A percentile compares a stretch with the other conserved stretches of the same genome.
phyloP scores from a whole-genome alignment of 768 basidiomycete genomes.

The Calocybe gangraenosa region DNA sequence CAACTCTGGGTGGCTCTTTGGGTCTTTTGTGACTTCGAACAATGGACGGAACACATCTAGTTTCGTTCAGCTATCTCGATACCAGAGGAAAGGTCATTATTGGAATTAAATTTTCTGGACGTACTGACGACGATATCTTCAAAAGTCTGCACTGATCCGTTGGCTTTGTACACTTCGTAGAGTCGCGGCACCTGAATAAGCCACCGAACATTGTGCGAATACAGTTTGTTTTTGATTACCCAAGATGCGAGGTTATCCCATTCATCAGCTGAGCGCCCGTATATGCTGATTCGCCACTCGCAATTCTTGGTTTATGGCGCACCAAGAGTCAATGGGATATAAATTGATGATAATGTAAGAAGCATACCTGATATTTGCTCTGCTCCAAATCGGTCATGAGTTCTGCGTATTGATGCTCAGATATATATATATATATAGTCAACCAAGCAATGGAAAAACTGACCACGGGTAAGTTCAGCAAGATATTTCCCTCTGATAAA shows the following conservation, averaged over 20 bases:
- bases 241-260: slow-evolving; percentile 99
- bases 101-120: slow-evolving; percentile 23
- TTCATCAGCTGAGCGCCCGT: slow-evolving; percentile 76
- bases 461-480: slow-evolving; percentile 91
- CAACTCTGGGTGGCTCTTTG: slow-evolving; percentile 84
- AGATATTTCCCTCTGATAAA: slow-evolving; percentile 88
- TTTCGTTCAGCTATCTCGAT: background rate
- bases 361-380: slow-evolving; percentile 89
- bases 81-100: background rate
- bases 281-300: slow-evolving; percentile 97
- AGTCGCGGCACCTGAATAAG: slow-evolving; percentile 92
- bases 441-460: slow-evolving; percentile 5
- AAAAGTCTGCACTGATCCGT: slow-evolving; percentile 78
- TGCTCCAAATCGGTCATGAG: slow-evolving; percentile 97
- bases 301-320: slow-evolving; percentile 57
- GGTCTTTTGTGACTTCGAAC: slow-evolving; percentile 95
- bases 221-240: slow-evolving; percentile 91
- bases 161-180: slow-evolving; percentile 93
- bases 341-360: background rate
- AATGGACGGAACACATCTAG: slow-evolving; percentile 89
- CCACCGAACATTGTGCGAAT: slow-evolving; percentile 97
- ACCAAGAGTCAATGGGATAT: too few relatives aligned
- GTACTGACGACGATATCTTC: slow-evolving; percentile 87
- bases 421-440: background rate
- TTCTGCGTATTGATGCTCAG: slow-evolving; percentile 44